Base-by-base conservation (phyloP, 2,329 filamentous ascomycete genomes). In the Calonectria crousiana region DNA sequence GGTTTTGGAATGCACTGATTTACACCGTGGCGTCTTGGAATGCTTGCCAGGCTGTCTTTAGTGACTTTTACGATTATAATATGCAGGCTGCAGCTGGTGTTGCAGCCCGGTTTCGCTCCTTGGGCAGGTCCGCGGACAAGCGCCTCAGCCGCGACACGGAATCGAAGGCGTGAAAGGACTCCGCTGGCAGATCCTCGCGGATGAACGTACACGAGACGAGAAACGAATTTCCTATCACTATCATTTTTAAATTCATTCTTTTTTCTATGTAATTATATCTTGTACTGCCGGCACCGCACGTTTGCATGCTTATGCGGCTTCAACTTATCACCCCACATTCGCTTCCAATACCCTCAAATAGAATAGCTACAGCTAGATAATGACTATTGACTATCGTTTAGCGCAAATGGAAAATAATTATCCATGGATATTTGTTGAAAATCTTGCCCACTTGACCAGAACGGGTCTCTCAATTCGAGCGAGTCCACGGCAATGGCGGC, bases 1-100 rank as follows among this genome's bases (percentile, higher is more conserved):
- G 94, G 0, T 93, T 95, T 79, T 95, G 94, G 93, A 96, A 96
- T 81, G 90, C 91, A 26, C 81, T 93, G 67, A 94, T 96, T 74
- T 96, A 95, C 82, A 83, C 91, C 14, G 87, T 89, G 8, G 94
- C 92, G 1, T 93, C 92, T 6, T 89, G 90, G 86, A 66, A n/a
- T 14, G 69, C 65, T 14, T 73, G 71, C 41, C 52, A 34, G 34
- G n/a, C 32, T 23, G 30, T 44, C 5, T 51, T 65, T 20, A 41
- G 44, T 4, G 26, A 65, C 1, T 5, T 73, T 11, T 23, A 20
- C 6, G 20, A 58, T 30, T 34, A 65, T 49, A 62, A 41, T 30
- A 62, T 62, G 56, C 34, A 28, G 18, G 41, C 41, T 20, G 56
- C 56, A 26, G 36, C 34, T 41, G 23, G 56, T 28, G 14, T 62